Evolutionary conservation across 441 rosid species (phyloP).

Genomic region (Corymbia calophylla): DNA sequence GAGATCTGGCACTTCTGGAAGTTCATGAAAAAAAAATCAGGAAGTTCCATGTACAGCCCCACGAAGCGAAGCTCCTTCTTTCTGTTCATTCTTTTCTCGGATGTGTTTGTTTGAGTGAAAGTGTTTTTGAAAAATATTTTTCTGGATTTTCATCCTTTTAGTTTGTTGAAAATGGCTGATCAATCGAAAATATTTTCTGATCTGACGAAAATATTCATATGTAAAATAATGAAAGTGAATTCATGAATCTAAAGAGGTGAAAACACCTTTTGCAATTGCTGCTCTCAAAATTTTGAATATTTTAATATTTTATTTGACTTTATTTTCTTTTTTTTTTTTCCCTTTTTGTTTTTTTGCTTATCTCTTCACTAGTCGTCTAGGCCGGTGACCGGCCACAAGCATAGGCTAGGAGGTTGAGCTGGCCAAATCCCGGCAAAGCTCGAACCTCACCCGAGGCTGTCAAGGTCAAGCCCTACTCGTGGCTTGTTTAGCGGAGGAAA

Average conservation of each 20-base stretch:
- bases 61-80: background rate
- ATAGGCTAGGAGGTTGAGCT: too few relatives aligned
- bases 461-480: background rate
- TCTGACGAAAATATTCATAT: too few relatives aligned
- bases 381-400: too few relatives aligned
- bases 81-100: background rate
- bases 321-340: too few relatives aligned
- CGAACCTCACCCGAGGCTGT: accelerated
- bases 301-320: too few relatives aligned
- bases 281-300: too few relatives aligned
- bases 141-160: background rate
- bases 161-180: accelerated
- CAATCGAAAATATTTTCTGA: background rate
- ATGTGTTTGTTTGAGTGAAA: background rate
- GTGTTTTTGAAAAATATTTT: too few relatives aligned
- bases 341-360: too few relatives aligned
- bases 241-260: too few relatives aligned
- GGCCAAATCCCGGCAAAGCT: background rate
- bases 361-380: too few relatives aligned
- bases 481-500: background rate
- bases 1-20: background rate
- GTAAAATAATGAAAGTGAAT: background rate
- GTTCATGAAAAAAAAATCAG: background rate
- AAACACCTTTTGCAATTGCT: too few relatives aligned
- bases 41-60: background rate